Evolutionary conservation across 371 early-diverging fungal genomes (phyloP), one percentile per base, ranked within the genome.

Genomic region (Parasitella parasitica): DNA sequence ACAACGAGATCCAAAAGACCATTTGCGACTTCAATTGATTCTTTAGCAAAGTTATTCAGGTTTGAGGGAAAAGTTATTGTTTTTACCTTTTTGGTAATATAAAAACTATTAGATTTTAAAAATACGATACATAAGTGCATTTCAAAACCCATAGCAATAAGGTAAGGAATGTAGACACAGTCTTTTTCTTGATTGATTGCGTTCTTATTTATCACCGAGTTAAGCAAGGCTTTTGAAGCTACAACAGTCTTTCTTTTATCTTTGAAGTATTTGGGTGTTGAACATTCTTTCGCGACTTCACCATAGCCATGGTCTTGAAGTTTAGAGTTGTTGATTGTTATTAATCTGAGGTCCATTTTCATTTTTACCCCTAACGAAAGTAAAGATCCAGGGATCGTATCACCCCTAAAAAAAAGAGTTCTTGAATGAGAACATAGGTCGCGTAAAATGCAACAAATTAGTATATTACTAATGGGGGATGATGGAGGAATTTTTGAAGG

Each of bases 371-470:
- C 57, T 22, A 63, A 24, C 20, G 52, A 16, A 26, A 51, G 37
- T 35, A 63, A 51, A 50, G 52, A 63, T 32, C 43, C 39, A 41
- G 63, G 57, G 24, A 56, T 15, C 26, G 56, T 56, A 30, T 62
- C 63, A 13, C 63, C 57, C 57, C 57, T 57, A 56, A 63, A 57
- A 63, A 11, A 57, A 57, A 50, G 61, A 60, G 53, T 60, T 60
- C 53, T 61, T 54, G 35, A 41, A 43, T 43, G 54, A 61, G 55
- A 43, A 57, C 38, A 51, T 50, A 63, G 54, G 61, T 53, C 61
- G 26, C 61, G 48, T 36, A 61, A 54, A 35, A 54, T 34, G 43
- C 26, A 46, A 61, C 28, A 59, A 54, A 60, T 16, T 53, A 46
- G 20, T 57, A 57, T 50, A 51, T 55, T 63, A 63, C 57, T 51